Evolutionary conservation across 768 basidiomycete genomes (phyloP).

Genomic region (Lactifluus volemus): DNA sequence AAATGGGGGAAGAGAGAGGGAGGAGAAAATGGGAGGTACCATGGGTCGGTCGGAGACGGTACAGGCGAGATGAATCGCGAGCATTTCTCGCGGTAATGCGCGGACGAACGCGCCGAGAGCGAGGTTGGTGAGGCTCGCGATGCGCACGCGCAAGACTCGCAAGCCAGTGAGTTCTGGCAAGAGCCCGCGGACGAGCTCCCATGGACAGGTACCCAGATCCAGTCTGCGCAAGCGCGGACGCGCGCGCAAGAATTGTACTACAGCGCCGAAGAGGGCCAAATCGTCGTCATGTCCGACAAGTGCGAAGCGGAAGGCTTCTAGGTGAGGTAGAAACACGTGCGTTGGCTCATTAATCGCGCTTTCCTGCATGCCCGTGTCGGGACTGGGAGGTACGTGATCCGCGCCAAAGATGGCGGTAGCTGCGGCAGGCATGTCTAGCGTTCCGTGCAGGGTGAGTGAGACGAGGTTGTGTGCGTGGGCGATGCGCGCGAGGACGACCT

Average conservation of each 20-base stretch:
- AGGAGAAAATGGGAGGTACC: constrained; percentile 28
- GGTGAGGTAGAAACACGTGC: constrained; percentile 55
- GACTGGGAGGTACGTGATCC: constrained; percentile 50
- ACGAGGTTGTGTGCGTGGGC: constrained; percentile 53
- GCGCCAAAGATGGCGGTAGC: constrained; percentile 53
- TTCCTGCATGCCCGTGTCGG: neutral
- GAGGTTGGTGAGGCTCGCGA: constrained; percentile 38
- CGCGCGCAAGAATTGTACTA: constrained; percentile 44
- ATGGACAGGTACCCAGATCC: constrained; percentile 58
- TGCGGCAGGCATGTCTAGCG: constrained; percentile 48
- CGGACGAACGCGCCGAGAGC: constrained; percentile 33
- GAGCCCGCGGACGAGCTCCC: constrained; percentile 46
- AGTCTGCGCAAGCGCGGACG: constrained; percentile 43
- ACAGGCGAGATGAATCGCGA: constrained; percentile 45
- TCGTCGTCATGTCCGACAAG: constrained; percentile 58
- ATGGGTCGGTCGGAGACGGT: constrained; percentile 42
- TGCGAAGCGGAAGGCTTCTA: constrained; percentile 55
- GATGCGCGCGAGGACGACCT: constrained; percentile 53
- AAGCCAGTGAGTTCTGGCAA: constrained; percentile 44
- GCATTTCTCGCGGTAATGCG: constrained; percentile 32
- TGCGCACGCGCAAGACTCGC: constrained; percentile 49
- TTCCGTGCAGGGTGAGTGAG: constrained; percentile 57
- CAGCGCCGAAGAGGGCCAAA: constrained; percentile 39
- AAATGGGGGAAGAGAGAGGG: neutral
- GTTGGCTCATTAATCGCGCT: neutral